A percentile compares a stretch with the other conserved stretches of the same genome.
Evolutionary conservation across 441 rosid species (phyloP).

Genomic region (Daphne laureola): DNA sequence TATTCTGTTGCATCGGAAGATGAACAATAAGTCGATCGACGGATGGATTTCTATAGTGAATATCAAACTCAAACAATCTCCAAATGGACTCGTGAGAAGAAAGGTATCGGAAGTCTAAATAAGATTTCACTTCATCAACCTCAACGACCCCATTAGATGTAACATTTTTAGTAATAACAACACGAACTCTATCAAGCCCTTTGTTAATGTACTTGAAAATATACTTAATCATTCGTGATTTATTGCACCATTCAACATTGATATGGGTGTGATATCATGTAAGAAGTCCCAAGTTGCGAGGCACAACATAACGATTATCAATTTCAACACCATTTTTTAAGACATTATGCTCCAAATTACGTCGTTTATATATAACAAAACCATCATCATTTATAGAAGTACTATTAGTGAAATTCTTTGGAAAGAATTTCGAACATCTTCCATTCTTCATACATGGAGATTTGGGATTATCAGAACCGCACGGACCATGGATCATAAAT

Average conservation of each 20-base stretch:
- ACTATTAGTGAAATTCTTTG: not conserved
- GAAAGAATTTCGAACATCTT: constrained; percentile 3
- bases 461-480: not conserved
- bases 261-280: constrained; percentile 9
- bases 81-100: not conserved
- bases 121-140: constrained; percentile 6
- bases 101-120: not conserved
- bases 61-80: not conserved
- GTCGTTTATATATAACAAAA: not conserved
- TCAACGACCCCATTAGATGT: no score
- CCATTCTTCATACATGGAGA: not conserved
- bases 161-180: no score
- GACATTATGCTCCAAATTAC: not conserved
- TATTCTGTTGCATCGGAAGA: not conserved
- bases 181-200: not conserved
- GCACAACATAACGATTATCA: constrained; percentile 10
- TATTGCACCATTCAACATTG: constrained; percentile 13
- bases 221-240: not conserved
- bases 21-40: not conserved
- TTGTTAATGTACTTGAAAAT: constrained; percentile 13
- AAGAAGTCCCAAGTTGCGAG: constrained; percentile 6
- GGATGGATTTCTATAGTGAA: not conserved
- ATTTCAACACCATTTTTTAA: not conserved
- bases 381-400: constrained; percentile 1
- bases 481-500: constrained; percentile 17